Conservation (phyloP, 2,329 filamentous ascomycete genomes). For the Xylariaceae sp. region DNA sequence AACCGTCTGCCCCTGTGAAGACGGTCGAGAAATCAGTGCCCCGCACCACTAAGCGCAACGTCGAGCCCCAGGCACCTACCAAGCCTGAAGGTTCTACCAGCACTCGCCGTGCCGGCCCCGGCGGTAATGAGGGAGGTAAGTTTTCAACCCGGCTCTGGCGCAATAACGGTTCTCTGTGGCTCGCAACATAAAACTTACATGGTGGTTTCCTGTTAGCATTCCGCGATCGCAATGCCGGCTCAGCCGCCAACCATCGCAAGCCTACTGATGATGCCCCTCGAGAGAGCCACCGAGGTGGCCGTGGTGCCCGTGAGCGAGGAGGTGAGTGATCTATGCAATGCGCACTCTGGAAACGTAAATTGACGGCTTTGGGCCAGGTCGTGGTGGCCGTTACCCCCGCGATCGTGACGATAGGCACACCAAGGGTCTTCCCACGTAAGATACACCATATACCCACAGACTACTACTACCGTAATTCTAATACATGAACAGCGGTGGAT, state of each 20-base stretch:
- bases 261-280: conserved; percentile 64
- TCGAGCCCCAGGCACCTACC: conserved; percentile 65
- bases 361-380: conserved; percentile 39
- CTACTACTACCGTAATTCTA: background rate
- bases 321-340: conserved; percentile 39
- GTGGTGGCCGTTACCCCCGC: conserved; percentile 50
- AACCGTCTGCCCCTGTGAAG: conserved; percentile 76
- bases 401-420: conserved; percentile 56
- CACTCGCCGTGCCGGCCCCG: conserved; percentile 55
- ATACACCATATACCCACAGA: conserved; percentile 5
- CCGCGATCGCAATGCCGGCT: conserved; percentile 81
- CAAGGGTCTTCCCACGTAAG: conserved; percentile 47
- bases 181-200: conserved; percentile 1
- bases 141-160: conserved; percentile 29
- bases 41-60: conserved; percentile 80
- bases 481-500: conserved; percentile 51
- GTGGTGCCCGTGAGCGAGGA: conserved; percentile 59
- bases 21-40: conserved; percentile 78
- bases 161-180: conserved; percentile 2
- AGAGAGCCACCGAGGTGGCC: conserved; percentile 56
- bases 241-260: conserved; percentile 76
- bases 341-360: background rate
- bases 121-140: conserved; percentile 85
- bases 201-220: conserved; percentile 56
- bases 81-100: conserved; percentile 39